Evolutionary conservation across 495 filamentous ascomycete genomes (phyloP), one percentile per base, ranked within the genome.

Genomic region (Lichina pygmaea): DNA sequence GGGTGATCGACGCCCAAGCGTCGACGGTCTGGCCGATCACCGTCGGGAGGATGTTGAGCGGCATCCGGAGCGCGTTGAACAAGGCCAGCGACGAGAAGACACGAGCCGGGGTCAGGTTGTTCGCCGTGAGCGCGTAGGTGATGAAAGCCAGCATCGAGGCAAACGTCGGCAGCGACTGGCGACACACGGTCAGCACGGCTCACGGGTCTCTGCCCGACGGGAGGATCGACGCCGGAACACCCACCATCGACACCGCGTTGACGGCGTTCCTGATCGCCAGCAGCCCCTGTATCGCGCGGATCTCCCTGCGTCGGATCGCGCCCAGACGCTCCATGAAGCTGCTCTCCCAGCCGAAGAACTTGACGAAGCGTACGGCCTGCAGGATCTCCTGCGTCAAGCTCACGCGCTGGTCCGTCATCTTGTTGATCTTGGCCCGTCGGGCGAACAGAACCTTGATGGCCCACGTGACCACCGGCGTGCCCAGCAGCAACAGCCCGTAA

Each of bases 111-210:
- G 72, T 60, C 9, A 93, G 67, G 10, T 53, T 55, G 51, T 86
- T 77, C 34, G 75, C 62, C 2, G 84, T 75, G 31, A 92, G 65
- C 2, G 81, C 78, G 55, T 81, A 94, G 6, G 84, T 91, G 57
- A 97, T 85, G 60, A 97, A 97, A 2, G 85, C 69, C 33, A 94
- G 60, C 83, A 95, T 93, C 7, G 86, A 86, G 5, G 86, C 85
- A 52, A 93, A 93, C 37, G 84, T 77, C 7, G 89, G 85, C 48
- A 93, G 64, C 8, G 79, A 77, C 45, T 50, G 24, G 7, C 24
- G 36, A 48, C 13, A 43, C 9, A 13, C n/a, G n/a, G 15, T 36
- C 15, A 45, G 45, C n/a, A 24, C 24, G 24, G 24, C 24, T 24
- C 24, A 24, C 24, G 24, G 2, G 24, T 24, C 4, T 24, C 24